These are phyloP conservation scores for Russula emetica DNA, from an alignment of 768 basidiomycete species.

Conservation along the genomic window DNA sequence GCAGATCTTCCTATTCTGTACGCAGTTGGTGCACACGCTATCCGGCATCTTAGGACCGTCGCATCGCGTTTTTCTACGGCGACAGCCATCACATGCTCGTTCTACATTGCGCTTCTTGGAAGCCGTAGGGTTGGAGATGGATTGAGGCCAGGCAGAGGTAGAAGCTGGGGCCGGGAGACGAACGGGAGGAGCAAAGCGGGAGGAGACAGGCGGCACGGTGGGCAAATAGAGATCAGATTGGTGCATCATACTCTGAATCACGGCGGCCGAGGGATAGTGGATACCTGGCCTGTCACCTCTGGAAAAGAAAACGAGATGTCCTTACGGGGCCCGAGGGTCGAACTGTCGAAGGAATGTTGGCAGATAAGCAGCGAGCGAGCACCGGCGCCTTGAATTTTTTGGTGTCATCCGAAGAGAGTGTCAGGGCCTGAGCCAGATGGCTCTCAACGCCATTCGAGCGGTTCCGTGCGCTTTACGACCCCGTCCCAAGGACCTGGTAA, in stretches of 20 bases:
- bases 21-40: conserved; percentile 39
- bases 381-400: conserved; percentile 4
- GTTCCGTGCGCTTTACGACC: not conserved
- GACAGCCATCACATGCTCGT: conserved; percentile 37
- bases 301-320: conserved; percentile 9
- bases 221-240: conserved; percentile 12
- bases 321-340: conserved; percentile 21
- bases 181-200: conserved; percentile 9
- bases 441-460: not conserved
- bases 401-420: conserved; percentile 7
- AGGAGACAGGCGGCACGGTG: conserved; percentile 10
- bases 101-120: conserved; percentile 37
- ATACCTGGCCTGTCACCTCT: not conserved
- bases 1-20: conserved; percentile 33
- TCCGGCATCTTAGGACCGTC: conserved; percentile 36
- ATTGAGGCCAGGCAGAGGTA: conserved; percentile 13
- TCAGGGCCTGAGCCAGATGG: conserved; percentile 9
- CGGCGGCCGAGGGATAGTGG: conserved; percentile 19
- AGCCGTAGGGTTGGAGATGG: conserved; percentile 22
- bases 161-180: not conserved
- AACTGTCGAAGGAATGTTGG: not conserved
- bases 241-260: conserved; percentile 13
- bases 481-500: not conserved
- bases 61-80: conserved; percentile 35
- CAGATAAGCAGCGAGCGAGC: conserved; percentile 15